phyloP scores from a whole-genome alignment of 805 yeast genomes.

The Metschnikowia sp. region DNA sequence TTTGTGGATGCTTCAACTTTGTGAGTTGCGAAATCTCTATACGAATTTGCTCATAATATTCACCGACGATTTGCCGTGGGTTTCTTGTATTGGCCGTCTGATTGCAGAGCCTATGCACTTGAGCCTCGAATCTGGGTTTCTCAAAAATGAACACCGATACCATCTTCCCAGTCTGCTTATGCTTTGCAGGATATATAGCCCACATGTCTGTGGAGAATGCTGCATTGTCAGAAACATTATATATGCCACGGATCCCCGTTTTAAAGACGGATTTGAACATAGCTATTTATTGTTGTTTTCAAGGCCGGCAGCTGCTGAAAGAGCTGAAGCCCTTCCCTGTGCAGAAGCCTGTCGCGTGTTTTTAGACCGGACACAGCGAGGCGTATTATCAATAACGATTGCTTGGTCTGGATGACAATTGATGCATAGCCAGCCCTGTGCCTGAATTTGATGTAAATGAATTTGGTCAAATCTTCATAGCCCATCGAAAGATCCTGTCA shows the following conservation, averaged over 20 bases:
- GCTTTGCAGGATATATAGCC: conserved; percentile 83
- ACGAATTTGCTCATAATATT: conserved; percentile 61
- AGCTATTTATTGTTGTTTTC: too few relatives aligned
- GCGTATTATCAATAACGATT: too few relatives aligned
- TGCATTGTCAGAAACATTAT: conserved; percentile 67
- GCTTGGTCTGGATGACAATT: too few relatives aligned
- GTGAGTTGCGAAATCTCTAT: conserved; percentile 69
- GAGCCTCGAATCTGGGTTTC: conserved; percentile 66
- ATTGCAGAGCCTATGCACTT: conserved; percentile 39
- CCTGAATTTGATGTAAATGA: too few relatives aligned
- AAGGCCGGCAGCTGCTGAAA: too few relatives aligned
- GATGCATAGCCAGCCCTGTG: too few relatives aligned
- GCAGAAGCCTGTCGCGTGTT: too few relatives aligned
- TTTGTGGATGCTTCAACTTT: conserved; percentile 84
- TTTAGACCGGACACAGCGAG: too few relatives aligned
- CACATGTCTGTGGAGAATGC: conserved; percentile 76
- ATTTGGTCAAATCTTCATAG: too few relatives aligned
- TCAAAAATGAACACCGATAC: conserved; percentile 87
- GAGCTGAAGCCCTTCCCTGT: too few relatives aligned
- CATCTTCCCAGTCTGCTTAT: conserved; percentile 52
- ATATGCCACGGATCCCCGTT: conserved; percentile 62
- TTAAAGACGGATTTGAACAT: conserved; percentile 56
- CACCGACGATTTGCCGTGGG: conserved; percentile 53
- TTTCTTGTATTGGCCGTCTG: conserved; percentile 33
- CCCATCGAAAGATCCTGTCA: too few relatives aligned